These are phyloP conservation scores for Jatropha podagrica DNA, from an alignment of 441 rosid genomes.

Conservation along the genomic window DNA sequence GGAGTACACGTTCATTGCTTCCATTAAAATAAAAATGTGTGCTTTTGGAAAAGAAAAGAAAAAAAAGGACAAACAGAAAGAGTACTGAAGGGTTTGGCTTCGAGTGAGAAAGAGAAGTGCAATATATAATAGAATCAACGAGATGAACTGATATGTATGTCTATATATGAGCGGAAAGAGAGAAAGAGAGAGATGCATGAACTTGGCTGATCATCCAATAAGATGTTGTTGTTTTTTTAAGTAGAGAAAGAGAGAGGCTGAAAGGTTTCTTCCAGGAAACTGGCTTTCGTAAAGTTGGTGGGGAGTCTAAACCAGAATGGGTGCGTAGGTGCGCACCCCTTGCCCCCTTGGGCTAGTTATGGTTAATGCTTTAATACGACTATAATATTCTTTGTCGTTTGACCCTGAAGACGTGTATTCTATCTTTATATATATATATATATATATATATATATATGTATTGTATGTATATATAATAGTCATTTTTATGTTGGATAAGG, in stretches of 20 bases:
- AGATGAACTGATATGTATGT: conserved; percentile 8
- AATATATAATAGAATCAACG: too few species aligned
- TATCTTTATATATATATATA: too few species aligned
- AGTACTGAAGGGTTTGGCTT: not conserved
- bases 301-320: conserved; percentile 23
- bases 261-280: conserved; percentile 54
- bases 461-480: not conserved
- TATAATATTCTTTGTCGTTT: not conserved
- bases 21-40: conserved; percentile 20
- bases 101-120: not conserved
- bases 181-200: conserved; percentile 28
- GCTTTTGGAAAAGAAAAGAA: not conserved
- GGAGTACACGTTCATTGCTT: conserved; percentile 35
- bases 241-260: not conserved
- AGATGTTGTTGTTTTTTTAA: not conserved
- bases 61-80: not conserved
- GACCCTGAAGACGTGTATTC: not conserved
- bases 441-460: too few species aligned
- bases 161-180: not conserved
- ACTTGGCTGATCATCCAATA: conserved; percentile 26
- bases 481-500: too few species aligned
- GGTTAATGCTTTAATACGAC: too few species aligned
- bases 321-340: too few species aligned
- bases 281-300: conserved; percentile 56
- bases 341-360: too few species aligned